phyloP scores from a whole-genome alignment of 2,329 filamentous ascomycete genomes.

The Bipolaris gigantea region DNA sequence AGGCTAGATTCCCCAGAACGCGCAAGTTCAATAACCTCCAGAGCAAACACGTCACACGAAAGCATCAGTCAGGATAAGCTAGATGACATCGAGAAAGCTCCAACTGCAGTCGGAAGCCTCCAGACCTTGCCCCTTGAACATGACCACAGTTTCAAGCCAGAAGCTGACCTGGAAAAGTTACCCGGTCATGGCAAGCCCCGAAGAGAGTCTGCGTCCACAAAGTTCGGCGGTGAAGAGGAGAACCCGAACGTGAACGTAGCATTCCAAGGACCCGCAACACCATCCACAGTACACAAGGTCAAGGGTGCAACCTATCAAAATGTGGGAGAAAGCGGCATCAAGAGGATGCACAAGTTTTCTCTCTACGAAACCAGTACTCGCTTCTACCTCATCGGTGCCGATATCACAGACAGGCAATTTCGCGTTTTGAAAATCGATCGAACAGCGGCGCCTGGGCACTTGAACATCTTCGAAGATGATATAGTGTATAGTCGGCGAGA shows the following conservation, averaged over 20 bases:
- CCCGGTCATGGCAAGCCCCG: constrained; percentile 30
- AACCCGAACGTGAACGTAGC: constrained; percentile 44
- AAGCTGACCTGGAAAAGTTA: constrained; percentile 37
- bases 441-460: constrained; percentile 74
- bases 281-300: constrained; percentile 42
- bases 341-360: constrained; percentile 90
- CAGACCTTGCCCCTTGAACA: constrained; percentile 27
- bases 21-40: constrained; percentile 29
- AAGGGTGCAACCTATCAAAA: constrained; percentile 47
- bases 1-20: constrained; percentile 28
- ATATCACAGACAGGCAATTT: constrained; percentile 85
- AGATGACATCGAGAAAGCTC: constrained; percentile 33
- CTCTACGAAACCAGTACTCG: constrained; percentile 91
- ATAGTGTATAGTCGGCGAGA: constrained; percentile 91
- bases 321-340: constrained; percentile 48
- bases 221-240: constrained; percentile 48
- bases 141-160: constrained; percentile 35
- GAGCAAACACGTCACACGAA: constrained; percentile 30
- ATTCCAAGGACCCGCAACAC: constrained; percentile 46
- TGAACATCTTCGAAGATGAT: constrained; percentile 89
- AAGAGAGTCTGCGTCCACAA: constrained; percentile 36
- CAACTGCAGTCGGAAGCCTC: constrained; percentile 31
- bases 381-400: constrained; percentile 92
- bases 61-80: constrained; percentile 26
- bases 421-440: constrained; percentile 94